Evolutionary conservation across 805 yeast species (phyloP), one percentile per base, ranked within the genome.

Genomic region (Clavispora santaluciae): DNA sequence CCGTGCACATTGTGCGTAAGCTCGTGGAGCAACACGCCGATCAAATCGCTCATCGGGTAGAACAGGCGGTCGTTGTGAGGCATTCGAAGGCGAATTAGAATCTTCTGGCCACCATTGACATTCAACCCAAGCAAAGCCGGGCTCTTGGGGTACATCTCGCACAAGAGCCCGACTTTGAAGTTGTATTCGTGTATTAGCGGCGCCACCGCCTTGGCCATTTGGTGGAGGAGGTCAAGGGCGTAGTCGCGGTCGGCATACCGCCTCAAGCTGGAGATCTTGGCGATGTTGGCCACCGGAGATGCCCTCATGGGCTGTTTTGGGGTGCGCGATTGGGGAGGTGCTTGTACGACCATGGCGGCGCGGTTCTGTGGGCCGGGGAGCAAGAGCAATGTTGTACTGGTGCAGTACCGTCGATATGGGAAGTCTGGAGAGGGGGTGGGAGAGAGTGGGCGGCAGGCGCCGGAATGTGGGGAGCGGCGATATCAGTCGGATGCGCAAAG

Each of bases 1-100:
- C 96, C 96, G 53, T 67, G 66, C 16, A 70, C 57, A 57, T 88
- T 90, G 58, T 91, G 98, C 2, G 87, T 76, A 31, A 91, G 68
- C 58, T 91, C 98, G 60, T 91, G 98, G 5, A 91, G 66, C 79
- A 89, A 76, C 0, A 96, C 88, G 1, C 89, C 95, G 20, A 90
- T 56, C 2, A 90, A 63, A 38, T 79, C 80, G 3, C 79, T 72
- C 60, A 81, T 64, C 1, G 89, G 82, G 15, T 80, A 57, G 57
- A 90, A 89, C 60, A 57, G 60, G 11, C 60, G 41, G n/a, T 60
- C 61, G 51, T 83, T 76, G 16, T 64, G 59, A 6, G 79, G 76
- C 22, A 75, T 73, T 42, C 98, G 68, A 25, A 91, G 64, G 43
- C 97, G 60, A 9, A 91, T 55, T 56, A 83, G 72, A 15, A 91